Conservation (phyloP, 2,329 filamentous ascomycete genomes). For the Penicillium sp. region DNA sequence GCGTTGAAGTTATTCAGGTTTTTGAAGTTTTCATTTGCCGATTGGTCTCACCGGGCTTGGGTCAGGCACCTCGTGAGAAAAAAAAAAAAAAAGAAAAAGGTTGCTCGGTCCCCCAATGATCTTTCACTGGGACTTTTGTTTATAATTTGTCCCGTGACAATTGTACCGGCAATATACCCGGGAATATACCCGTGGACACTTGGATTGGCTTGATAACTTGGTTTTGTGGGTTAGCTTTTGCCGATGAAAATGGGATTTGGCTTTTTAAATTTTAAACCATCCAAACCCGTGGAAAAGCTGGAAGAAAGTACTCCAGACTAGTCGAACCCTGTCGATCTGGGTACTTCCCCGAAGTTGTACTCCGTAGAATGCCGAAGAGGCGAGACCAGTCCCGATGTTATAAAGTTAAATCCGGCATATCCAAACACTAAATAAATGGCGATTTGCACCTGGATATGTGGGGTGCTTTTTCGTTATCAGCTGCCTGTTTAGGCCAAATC, state of each 20-base stretch:
- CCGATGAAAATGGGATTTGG: neutral
- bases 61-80: neutral
- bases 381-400: constrained; percentile 11
- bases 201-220: constrained; percentile 18
- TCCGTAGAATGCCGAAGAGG: constrained; percentile 20
- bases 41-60: neutral
- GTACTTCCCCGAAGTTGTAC: neutral
- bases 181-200: too few relatives aligned
- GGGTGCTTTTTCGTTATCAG: neutral
- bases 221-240: neutral
- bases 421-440: neutral
- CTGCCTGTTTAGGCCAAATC: constrained; percentile 6
- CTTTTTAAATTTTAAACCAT: neutral
- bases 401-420: constrained; percentile 15
- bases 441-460: constrained; percentile 1
- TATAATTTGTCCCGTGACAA: neutral
- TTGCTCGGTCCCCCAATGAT: neutral
- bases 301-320: constrained; percentile 15
- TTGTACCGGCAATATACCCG: constrained; percentile 19
- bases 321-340: constrained; percentile 29
- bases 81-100: neutral
- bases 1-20: neutral
- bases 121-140: neutral
- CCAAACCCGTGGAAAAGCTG: constrained; percentile 14
- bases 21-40: neutral